Evolutionary conservation across 2,329 filamentous ascomycete genomes (phyloP), one percentile per base, ranked within the genome.

Genomic region (Ophiostoma australiae): DNA sequence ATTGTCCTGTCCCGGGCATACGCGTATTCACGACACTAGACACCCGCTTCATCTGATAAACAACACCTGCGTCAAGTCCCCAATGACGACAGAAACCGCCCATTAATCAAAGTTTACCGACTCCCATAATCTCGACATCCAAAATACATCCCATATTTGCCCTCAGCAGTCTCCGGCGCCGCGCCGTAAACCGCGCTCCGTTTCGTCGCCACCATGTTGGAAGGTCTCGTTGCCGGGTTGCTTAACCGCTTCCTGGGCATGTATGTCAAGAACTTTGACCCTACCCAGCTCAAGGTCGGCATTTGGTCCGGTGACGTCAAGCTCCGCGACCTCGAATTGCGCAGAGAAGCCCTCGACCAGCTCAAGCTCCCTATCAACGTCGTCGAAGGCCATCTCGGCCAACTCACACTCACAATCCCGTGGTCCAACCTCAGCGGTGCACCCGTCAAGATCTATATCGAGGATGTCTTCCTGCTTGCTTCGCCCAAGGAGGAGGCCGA

Each of bases 191-290:
- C 66, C 13, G 66, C 66, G 66, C 39, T n/a, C 66, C 66, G 39
- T 44, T n/a, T 15, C 35, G 35, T n/a, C n/a, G 80, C 82, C 85
- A 85, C 80, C 78, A 99, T 99, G 95, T 89, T 99, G 83, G 95
- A 99, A 87, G 92, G 94, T 76, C 86, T 99, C 76, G 95, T 98
- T 74, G 93, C 95, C 77, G 96, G 94, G 82, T 86, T 99, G 84
- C 90, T 99, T 77, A 99, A 99, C 84, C 91, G 96, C 84, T 98
- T 99, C 82, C 84, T 99, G 88, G 96, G 95, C 86, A 97, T 98
- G 91, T 99, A 99, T 81, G 94, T 99, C 81, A 94, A 97, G 86
- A 98, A 99, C 82, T 99, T 99, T 80, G 95, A 99, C 81, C 93
- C 95, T 70, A 91, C 93, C 77, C 95, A 99, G 84, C 87, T 99